Evolutionary conservation across 805 yeast genomes (phyloP), one percentile per base, ranked within the genome.

Genomic region (Ogataea angusta): DNA sequence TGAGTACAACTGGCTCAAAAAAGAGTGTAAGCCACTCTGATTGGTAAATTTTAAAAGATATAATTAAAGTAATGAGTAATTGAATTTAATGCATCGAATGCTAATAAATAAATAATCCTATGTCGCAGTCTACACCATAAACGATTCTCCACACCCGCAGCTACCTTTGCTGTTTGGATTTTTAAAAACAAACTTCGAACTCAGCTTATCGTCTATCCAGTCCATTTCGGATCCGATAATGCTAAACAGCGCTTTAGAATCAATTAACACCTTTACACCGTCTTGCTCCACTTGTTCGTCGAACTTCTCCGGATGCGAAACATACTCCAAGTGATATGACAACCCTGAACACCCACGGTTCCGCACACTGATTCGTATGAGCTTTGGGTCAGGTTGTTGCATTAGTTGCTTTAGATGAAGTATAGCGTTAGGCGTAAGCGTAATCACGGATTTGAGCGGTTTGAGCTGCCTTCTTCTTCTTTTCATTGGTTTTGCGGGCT

Each of bases 201-300:
- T 76, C 48, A 93, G 70, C 62, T 88, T 90, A 57, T 93, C 96
- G 58, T 93, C 98, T 35, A 87, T 72, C 96, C 96, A 93, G 65
- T 93, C 99, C 99, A 93, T 93, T 64, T 90, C 95, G 5, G 95
- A 84, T 1, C 99, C 99, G 43, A 93, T 95, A 32, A 93, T 90
- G 52, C 95, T 83, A 63, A 93, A 90, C 40, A 93, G 72, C 0
- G 99, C 99, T 63, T 93, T 93, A 19, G 98, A 91, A 62, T 93
- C 99, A 33, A 93, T 87, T 40, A 90, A 72, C 2, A 93, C 95
- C 61, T 80, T 85, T 29, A 93, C 95, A 25, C 95, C 97, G 56
- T 90, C 96, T 66, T 91, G 98, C 50, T 78, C 87, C 8, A 93
- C 87, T 44, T 83, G 70, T 66, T 93, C 99, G 63, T 93, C 99